These are phyloP conservation scores for Musa itinerans DNA, from an alignment of 176 grass and related monocot genomes.

Conservation along the genomic window DNA sequence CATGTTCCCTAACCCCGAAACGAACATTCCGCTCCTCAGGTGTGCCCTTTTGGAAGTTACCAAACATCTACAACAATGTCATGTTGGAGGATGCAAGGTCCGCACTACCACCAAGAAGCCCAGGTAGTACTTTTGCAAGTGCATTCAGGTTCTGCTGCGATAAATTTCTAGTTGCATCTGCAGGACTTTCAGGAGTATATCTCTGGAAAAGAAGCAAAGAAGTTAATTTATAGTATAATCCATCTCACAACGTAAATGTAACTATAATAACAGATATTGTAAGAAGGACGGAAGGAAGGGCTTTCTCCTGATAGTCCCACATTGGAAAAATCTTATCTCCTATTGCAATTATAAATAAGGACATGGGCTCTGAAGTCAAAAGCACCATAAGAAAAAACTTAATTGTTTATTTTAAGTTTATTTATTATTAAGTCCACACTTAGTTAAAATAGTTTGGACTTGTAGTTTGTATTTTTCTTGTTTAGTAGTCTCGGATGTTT, in stretches of 20 bases:
- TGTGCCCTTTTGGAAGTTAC: slow-evolving; percentile 90
- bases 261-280: slow-evolving; percentile 8
- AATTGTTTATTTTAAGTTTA: no score
- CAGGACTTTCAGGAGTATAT: slow-evolving; percentile 84
- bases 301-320: no score
- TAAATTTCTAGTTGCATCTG: slow-evolving; percentile 89
- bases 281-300: neutral
- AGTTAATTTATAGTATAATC: neutral
- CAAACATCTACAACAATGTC: slow-evolving; percentile 97
- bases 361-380: no score
- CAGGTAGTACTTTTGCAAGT: slow-evolving; percentile 77
- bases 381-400: no score
- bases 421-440: no score
- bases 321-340: no score
- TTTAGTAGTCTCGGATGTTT: no score
- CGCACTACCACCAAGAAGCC: slow-evolving; percentile 88
- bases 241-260: neutral
- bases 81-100: slow-evolving; percentile 99
- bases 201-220: slow-evolving; percentile 32
- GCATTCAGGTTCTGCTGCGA: slow-evolving; percentile 90
- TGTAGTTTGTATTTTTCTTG: no score
- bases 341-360: no score
- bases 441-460: no score
- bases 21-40: slow-evolving; percentile 94
- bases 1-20: slow-evolving; percentile 88